Conservation (phyloP, 306 rosid genomes). For the Carpinus fangiana region DNA sequence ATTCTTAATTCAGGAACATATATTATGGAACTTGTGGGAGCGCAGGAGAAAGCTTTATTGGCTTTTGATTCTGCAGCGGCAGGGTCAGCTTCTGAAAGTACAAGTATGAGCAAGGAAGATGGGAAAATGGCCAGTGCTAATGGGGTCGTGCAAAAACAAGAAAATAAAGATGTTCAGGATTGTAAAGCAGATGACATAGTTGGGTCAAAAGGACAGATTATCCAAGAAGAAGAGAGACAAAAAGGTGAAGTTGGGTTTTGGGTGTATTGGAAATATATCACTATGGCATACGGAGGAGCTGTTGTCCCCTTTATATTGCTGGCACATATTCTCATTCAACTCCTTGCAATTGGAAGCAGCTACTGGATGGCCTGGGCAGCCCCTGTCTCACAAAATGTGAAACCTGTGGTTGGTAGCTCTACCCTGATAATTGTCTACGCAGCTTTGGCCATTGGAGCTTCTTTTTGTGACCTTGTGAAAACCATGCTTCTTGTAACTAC, state of each 20-base stretch:
- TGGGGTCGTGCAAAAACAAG: conserved; percentile 25
- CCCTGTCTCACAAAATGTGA: conserved; percentile 45
- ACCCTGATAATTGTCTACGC: conserved; percentile 44
- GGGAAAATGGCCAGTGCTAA: neutral
- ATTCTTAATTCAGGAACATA: conserved; percentile 51
- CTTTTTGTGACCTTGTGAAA: conserved; percentile 44
- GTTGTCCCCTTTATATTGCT: conserved; percentile 58
- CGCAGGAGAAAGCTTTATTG: conserved; percentile 58
- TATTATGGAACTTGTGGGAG: conserved; percentile 67
- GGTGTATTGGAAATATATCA: conserved; percentile 58
- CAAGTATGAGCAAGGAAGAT: conserved; percentile 18
- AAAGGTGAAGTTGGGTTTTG: conserved; percentile 57
- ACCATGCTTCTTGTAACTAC: conserved; percentile 38
- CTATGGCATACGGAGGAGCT: conserved; percentile 57
- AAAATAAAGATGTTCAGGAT: conserved; percentile 26
- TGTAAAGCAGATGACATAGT: conserved; percentile 22
- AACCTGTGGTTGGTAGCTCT: conserved; percentile 32
- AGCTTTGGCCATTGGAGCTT: conserved; percentile 53
- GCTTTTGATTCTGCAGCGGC: conserved; percentile 32
- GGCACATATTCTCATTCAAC: conserved; percentile 43
- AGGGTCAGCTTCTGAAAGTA: conserved; percentile 15
- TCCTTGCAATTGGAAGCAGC: conserved; percentile 63
- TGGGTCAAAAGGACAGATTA: conserved; percentile 54
- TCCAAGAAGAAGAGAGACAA: conserved; percentile 76
- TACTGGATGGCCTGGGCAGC: conserved; percentile 82